Evolutionary conservation across 768 basidiomycete genomes (phyloP), one percentile per base, ranked within the genome.

Genomic region (Mycena latifolia): DNA sequence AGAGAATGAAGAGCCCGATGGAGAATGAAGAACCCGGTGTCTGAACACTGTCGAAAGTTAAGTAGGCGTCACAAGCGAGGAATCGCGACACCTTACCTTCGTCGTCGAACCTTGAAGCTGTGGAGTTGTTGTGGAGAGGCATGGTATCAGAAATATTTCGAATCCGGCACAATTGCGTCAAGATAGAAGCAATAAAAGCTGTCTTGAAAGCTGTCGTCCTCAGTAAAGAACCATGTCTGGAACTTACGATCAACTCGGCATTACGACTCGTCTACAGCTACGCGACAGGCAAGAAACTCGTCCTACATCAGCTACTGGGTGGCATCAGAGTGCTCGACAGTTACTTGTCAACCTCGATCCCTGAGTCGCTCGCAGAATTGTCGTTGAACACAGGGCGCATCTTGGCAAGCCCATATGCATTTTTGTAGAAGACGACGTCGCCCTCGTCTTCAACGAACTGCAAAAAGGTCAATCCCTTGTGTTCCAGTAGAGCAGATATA

Each of bases 371-470:
- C 24, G 81, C 82, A n/a, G 78, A 83, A 56, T 78, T 79, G 64
- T 93, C 90, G n/a, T 78, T 72, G 71, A 91, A 88, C 47, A 89
- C 85, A 10, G 92, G 89, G 67, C 88, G 86, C 72, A 85, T 82
- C 66, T 89, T 80, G 51, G 95, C 93, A 45, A 95, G 78, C 64
- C 97, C 97, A 43, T 81, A 71, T 5, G 92, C 88, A 72, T 98
- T 93, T 86, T 95, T 95, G 88, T 90, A 97, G 83, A 96, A 96
- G 64, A 96, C 76, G 66, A 98, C 88, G 71, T 93, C 89, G 43
- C 95, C 96, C 71, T 94, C 91, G 75, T 99, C 95, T 79, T 98
- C 97, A 51, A 99, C 92, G 76, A 95, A 99, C 88, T 89, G 60
- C 5, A 5, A 46, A 1, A 46, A 27, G 63, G 18, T n/a, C 24